Evolutionary conservation across 139 green algal genomes (phyloP).

Genomic region (Pleodorina starrii): DNA sequence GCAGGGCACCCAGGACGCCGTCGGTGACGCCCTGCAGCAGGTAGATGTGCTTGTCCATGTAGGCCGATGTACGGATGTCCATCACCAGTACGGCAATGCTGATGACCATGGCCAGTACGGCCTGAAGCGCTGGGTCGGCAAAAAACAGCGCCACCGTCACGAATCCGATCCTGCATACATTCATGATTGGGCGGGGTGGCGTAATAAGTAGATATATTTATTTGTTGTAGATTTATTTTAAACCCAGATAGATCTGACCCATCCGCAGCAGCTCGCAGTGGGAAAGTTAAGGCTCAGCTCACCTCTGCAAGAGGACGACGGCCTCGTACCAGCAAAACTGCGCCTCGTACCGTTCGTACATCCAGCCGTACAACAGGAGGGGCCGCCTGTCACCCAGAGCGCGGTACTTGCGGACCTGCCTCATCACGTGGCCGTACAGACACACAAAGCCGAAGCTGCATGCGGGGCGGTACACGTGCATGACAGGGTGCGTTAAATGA

Average conservation of each 20-base stretch:
- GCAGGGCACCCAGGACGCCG: background rate
- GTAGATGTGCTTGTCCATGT: constrained; percentile 42
- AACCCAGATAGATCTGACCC: too few species aligned
- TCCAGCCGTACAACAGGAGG: constrained; percentile 53
- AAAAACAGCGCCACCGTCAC: constrained; percentile 35
- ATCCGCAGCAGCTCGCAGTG: too few species aligned
- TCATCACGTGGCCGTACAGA: constrained; percentile 27
- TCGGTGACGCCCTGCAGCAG: background rate
- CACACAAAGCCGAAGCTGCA: constrained; percentile 15
- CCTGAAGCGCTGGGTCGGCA: constrained; percentile 20
- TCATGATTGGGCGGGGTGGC: too few species aligned
- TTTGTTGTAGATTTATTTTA: too few species aligned
- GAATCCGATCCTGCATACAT: constrained; percentile 1
- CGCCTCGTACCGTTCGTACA: constrained; percentile 53
- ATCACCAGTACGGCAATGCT: constrained; percentile 22
- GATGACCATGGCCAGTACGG: constrained; percentile 34
- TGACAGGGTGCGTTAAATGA: background rate
- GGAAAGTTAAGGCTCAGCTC: too few species aligned
- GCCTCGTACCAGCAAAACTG: constrained; percentile 52
- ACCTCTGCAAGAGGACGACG: constrained; percentile 40
- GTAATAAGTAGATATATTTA: too few species aligned
- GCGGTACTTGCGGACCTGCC: background rate
- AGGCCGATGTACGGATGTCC: constrained; percentile 29
- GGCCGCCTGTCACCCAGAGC: constrained; percentile 43
- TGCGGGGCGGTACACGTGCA: too few species aligned